Conservation (phyloP, 179 eudicot genomes). For the Silene coronaria region DNA sequence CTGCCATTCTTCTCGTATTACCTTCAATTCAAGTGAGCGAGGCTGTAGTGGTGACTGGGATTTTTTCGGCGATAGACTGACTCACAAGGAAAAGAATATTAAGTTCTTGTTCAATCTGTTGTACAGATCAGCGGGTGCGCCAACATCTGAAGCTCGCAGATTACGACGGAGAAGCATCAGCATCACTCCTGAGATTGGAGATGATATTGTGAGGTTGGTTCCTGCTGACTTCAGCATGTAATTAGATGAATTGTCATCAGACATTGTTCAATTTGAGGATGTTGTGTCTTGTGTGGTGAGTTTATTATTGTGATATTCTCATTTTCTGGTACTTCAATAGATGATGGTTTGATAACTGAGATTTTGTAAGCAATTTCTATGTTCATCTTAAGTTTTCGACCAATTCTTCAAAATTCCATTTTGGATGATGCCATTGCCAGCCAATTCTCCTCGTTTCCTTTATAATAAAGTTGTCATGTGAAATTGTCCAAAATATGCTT, state of each 20-base stretch:
- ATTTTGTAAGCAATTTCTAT: not conserved
- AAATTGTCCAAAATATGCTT: not conserved
- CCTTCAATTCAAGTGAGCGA: not conserved
- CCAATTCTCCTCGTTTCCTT: not conserved
- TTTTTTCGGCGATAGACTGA: not conserved
- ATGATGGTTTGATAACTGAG: not conserved
- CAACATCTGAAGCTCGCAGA: constrained; percentile 66
- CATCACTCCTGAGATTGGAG: constrained; percentile 97
- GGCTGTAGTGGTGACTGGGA: not conserved
- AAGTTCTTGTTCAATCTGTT: constrained; percentile 10
- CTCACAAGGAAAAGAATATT: not conserved
- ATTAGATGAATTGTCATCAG: not conserved
- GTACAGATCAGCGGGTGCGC: constrained; percentile 79
- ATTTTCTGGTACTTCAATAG: constrained; percentile 1
- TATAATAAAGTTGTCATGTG: not conserved
- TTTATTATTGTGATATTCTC: not conserved
- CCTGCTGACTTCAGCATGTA: constrained; percentile 8
- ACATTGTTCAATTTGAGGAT: not conserved
- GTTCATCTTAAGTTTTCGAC: not conserved
- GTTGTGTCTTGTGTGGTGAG: not conserved
- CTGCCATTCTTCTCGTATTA: not conserved
- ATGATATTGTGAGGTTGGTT: constrained; percentile 90
- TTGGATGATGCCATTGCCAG: not conserved
- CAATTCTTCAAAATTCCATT: not conserved
- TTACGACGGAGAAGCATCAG: constrained; percentile 90